Conservation (phyloP, 2,329 filamentous ascomycete genomes). For the Fusarium caatingaense region DNA sequence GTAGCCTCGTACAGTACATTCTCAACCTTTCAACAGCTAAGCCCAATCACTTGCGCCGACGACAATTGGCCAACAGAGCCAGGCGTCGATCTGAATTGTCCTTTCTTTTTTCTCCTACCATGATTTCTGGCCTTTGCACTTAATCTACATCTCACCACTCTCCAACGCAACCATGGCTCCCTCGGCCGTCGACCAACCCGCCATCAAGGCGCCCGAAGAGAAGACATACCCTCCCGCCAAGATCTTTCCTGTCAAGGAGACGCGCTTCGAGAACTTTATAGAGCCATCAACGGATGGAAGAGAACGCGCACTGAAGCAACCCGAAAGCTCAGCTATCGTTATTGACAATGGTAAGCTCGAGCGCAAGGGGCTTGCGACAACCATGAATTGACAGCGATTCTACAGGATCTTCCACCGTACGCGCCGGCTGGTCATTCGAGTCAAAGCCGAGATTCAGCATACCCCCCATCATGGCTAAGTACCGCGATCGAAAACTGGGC, state of each 20-base stretch:
- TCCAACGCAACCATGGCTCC: conserved; percentile 59
- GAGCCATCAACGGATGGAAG: conserved; percentile 74
- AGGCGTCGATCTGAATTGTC: conserved; percentile 16
- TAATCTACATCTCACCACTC: conserved; percentile 10
- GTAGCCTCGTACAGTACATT: conserved; percentile 50
- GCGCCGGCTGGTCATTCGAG: conserved; percentile 97
- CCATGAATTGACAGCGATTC: conserved; percentile 34
- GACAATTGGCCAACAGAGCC: conserved; percentile 45
- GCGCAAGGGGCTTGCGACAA: conserved; percentile 19
- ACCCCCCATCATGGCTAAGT: conserved; percentile 93
- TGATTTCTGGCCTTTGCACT: conserved; percentile 29
- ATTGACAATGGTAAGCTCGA: conserved; percentile 88
- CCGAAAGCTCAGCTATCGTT: conserved; percentile 80
- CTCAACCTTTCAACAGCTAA: conserved; percentile 41
- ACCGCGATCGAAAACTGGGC: conserved; percentile 91
- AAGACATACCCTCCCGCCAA: conserved; percentile 64
- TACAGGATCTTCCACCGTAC: conserved; percentile 84
- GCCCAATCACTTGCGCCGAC: conserved; percentile 26
- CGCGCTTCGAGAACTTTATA: conserved; percentile 67
- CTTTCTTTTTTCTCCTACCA: conserved; percentile 22
- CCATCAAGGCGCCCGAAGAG: conserved; percentile 51
- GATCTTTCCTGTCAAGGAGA: conserved; percentile 71
- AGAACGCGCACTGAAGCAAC: conserved; percentile 70
- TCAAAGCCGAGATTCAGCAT: conserved; percentile 80
- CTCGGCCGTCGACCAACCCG: conserved; percentile 62